Conservation (phyloP, 208 protist genomes). For the Acanthamoeba castellanii region DNA sequence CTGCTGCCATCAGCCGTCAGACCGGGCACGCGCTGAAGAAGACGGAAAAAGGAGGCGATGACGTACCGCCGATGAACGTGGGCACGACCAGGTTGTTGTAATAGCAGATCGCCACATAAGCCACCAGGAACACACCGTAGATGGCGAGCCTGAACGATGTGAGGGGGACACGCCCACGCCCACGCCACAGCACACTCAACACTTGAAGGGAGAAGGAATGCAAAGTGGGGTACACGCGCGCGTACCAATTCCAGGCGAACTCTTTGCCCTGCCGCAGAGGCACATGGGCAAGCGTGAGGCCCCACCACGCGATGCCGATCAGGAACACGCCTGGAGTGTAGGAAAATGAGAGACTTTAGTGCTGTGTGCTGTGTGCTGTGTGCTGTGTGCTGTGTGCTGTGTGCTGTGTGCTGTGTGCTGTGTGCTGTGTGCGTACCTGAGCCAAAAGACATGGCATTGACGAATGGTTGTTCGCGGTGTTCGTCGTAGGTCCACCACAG, state of each 20-base stretch:
- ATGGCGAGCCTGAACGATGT: background rate
- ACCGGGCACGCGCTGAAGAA: background rate
- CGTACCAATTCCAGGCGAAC: conserved; percentile 22
- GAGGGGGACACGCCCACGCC: too few species aligned
- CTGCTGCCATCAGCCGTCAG: background rate
- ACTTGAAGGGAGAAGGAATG: background rate
- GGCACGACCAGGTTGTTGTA: conserved; percentile 19
- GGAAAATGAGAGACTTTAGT: background rate
- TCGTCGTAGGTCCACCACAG: conserved; percentile 29
- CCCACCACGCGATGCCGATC: conserved; percentile 45
- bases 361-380: too few species aligned
- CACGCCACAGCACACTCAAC: background rate
- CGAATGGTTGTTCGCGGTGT: background rate
- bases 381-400: too few species aligned
- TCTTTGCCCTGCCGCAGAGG: conserved; percentile 3
- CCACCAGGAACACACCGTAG: background rate
- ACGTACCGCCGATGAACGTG: conserved; percentile 16
- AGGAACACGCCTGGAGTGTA: background rate
- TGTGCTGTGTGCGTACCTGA: background rate
- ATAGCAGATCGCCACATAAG: background rate
- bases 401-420: too few species aligned
- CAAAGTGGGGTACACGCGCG: background rate
- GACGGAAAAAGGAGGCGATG: background rate
- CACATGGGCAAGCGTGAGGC: background rate
- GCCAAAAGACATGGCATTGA: background rate